Evolutionary conservation across 2,329 filamentous ascomycete species (phyloP).

Genomic region (Pseudogymnoascus sp.): DNA sequence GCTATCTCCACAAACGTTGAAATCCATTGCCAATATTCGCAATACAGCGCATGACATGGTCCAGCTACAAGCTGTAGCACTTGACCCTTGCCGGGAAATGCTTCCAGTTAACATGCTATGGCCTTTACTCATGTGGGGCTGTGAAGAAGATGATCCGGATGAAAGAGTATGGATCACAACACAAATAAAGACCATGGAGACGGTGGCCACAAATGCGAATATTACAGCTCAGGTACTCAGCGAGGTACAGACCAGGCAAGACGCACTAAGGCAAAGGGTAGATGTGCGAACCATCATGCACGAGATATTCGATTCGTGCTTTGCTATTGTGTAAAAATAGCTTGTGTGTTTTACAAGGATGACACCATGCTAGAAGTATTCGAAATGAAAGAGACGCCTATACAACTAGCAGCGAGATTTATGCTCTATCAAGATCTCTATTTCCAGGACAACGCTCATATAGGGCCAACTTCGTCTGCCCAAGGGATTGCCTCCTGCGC

Average conservation of each 20-base stretch:
- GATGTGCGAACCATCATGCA: slow-evolving; percentile 42
- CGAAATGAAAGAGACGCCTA: not conserved
- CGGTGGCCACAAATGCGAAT: slow-evolving; percentile 37
- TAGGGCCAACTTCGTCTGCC: not conserved
- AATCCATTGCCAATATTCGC: slow-evolving; percentile 43
- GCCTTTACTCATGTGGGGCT: slow-evolving; percentile 50
- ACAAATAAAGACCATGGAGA: slow-evolving; percentile 42
- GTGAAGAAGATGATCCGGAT: slow-evolving; percentile 43
- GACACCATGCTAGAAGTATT: not conserved
- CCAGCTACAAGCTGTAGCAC: not conserved
- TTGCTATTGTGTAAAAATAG: slow-evolving; percentile 14
- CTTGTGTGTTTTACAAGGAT: not conserved
- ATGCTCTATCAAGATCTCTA: not conserved
- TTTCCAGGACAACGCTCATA: not conserved
- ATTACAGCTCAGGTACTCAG: slow-evolving; percentile 41
- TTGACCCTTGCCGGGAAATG: slow-evolving; percentile 26
- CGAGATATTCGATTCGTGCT: slow-evolving; percentile 24
- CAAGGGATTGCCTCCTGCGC: slow-evolving; percentile 4
- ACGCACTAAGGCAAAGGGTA: slow-evolving; percentile 33
- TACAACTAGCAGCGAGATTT: not conserved
- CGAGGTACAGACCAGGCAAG: slow-evolving; percentile 40
- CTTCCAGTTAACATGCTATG: slow-evolving; percentile 51
- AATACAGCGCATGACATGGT: slow-evolving; percentile 40
- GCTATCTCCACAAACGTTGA: slow-evolving; percentile 34
- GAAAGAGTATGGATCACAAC: slow-evolving; percentile 45